phyloP scores from a whole-genome alignment of 2,329 filamentous ascomycete genomes.

The Xylaria sp. region DNA sequence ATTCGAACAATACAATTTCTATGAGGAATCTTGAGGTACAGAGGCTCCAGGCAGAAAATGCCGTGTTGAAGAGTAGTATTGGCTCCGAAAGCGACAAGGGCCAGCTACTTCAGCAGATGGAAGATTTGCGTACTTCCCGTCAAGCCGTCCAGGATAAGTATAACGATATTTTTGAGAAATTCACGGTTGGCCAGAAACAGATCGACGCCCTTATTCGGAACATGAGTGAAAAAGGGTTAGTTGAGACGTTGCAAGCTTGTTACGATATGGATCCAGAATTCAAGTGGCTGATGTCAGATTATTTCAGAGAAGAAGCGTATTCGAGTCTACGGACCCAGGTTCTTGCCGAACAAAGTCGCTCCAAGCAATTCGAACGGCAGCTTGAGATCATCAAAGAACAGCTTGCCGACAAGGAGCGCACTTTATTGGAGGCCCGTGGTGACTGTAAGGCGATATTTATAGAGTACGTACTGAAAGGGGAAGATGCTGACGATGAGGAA shows the following conservation, averaged over 20 bases:
- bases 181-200: conserved; percentile 67
- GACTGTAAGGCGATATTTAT: conserved; percentile 58
- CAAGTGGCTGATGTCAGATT: conserved; percentile 57
- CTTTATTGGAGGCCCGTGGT: conserved; percentile 62
- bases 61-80: conserved; percentile 65
- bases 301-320: conserved; percentile 64
- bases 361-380: conserved; percentile 56
- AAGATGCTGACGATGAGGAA: conserved; percentile 44
- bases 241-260: conserved; percentile 51
- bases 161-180: conserved; percentile 67
- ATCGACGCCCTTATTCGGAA: conserved; percentile 64
- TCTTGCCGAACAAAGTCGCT: conserved; percentile 59
- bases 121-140: conserved; percentile 61
- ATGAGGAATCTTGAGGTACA: conserved; percentile 63
- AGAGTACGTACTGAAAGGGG: conserved; percentile 35
- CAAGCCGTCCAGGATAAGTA: conserved; percentile 64
- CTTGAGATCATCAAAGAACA: conserved; percentile 57
- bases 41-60: conserved; percentile 70
- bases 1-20: conserved; percentile 55
- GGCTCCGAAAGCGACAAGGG: conserved; percentile 65
- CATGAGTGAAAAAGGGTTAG: conserved; percentile 66
- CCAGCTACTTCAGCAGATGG: conserved; percentile 65
- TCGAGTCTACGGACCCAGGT: conserved; percentile 62
- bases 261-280: conserved; percentile 47
- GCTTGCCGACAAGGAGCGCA: conserved; percentile 64